Base-by-base conservation (phyloP, 2,329 filamentous ascomycete genomes). In the Aspergillus ustus region DNA sequence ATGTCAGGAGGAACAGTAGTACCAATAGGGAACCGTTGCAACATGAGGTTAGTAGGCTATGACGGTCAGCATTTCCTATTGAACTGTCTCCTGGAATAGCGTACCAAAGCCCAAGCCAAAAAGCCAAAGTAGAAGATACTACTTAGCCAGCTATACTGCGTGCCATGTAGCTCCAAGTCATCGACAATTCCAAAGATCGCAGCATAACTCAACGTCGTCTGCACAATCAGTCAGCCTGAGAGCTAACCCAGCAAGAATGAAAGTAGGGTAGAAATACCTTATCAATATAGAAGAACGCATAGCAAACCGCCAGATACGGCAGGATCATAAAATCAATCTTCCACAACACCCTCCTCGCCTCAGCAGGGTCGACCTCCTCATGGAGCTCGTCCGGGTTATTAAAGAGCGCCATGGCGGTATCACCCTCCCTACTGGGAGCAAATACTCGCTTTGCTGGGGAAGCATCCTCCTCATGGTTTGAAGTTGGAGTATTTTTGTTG, bases 101-200 rank as follows among this genome's bases (percentile, higher is more conserved):
- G 53, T 57, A 64, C 63, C 59, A 85, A 78, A 0, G 81, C 82
- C 82, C 82, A 85, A 17, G 77, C 79, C 19, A 87, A 67, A 63
- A 82, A 86, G 0, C 83, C 84, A 63, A 86, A 82, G 63, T 86
- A 85, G 71, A 86, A 87, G 15, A 85, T 80, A 61, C 78, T 81
- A 40, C 77, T 81, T 0, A 86, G 74, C 81, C 84, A 87, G 61
- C 78, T 84, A 67, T 89, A 89, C 63, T 88, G 77, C 0, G 82
- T 80, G 1, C 85, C 85, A n/a, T 81, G 76, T 1, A 89, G 78
- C 15, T 82, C 66, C 8, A 89, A 78, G 63, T 88, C 86, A 2
- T 87, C 81, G 22, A 81, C 79, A 62, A 90, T 84, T 1, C 86
- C 86, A 61, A 89, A 89, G 53, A 90, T 86, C 20, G 87, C 87